Percentiles rank a stretch among this genome's conserved stretches.
Evolutionary conservation across 2,329 filamentous ascomycete species (phyloP).

Genomic region (Diaporthe citrichinensis): DNA sequence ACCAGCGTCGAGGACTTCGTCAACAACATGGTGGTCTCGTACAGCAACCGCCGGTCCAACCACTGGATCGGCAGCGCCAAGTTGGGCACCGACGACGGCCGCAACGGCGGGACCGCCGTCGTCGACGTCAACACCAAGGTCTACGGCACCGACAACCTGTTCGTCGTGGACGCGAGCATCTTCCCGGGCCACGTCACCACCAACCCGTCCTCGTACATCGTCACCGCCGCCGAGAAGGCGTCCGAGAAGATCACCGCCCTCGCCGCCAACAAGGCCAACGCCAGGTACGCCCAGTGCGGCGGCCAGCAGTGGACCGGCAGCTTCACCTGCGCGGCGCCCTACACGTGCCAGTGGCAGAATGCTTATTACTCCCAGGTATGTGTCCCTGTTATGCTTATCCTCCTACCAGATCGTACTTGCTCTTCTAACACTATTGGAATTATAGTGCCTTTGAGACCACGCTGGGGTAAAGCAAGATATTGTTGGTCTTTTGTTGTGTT

Average conservation of each 20-base stretch:
- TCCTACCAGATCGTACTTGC: not conserved
- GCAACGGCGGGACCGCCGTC: conserved; percentile 39
- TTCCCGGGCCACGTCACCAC: conserved; percentile 40
- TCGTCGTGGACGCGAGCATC: conserved; percentile 42
- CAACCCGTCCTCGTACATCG: conserved; percentile 40
- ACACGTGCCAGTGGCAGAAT: conserved; percentile 33
- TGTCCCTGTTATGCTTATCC: not conserved
- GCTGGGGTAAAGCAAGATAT: not conserved
- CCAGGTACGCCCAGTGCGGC: conserved; percentile 34
- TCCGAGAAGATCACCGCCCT: conserved; percentile 39
- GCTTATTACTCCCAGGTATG: conserved; percentile 37
- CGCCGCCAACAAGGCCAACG: conserved; percentile 14
- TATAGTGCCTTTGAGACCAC: conserved; percentile 29
- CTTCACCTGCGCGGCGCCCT: conserved; percentile 28
- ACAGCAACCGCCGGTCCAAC: conserved; percentile 39
- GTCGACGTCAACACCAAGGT: conserved; percentile 42
- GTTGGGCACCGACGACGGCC: conserved; percentile 41
- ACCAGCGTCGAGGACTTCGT: conserved; percentile 70
- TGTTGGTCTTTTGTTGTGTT: not conserved
- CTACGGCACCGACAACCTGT: conserved; percentile 42
- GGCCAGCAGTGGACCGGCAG: conserved; percentile 31
- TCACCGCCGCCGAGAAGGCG: conserved; percentile 39
- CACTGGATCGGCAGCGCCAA: conserved; percentile 43
- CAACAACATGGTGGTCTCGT: conserved; percentile 51
- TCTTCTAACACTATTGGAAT: not conserved